A percentile compares a stretch with the other conserved stretches of the same genome.
Evolutionary conservation across 371 early-diverging fungal genomes (phyloP).

Genomic region (Chytridium lagenaria): DNA sequence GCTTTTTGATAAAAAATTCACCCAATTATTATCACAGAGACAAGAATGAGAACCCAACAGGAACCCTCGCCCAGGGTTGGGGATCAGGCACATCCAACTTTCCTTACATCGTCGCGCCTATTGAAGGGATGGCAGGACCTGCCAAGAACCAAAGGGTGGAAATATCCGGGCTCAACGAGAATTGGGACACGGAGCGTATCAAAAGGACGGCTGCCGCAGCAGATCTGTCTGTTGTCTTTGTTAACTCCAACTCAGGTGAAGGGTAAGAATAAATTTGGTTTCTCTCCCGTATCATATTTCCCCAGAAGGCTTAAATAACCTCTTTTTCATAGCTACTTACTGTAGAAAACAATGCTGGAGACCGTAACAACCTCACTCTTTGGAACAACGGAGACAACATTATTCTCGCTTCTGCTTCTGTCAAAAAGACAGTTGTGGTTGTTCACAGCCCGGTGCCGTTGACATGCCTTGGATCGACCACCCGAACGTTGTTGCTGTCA

Average conservation of each 20-base stretch:
- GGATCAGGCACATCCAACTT: too few relatives aligned
- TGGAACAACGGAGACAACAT: constrained; percentile 64
- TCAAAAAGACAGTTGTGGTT: constrained; percentile 62
- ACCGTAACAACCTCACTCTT: constrained; percentile 61
- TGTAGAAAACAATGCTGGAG: constrained; percentile 40
- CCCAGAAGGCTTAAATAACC: too few relatives aligned
- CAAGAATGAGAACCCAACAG: too few relatives aligned
- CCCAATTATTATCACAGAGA: too few relatives aligned
- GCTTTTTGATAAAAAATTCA: too few relatives aligned
- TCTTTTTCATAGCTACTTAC: too few relatives aligned
- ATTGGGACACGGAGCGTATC: constrained; percentile 52
- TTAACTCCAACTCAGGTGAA: constrained; percentile 66
- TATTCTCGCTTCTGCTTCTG: constrained; percentile 61
- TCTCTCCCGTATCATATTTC: too few relatives aligned
- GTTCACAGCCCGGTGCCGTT: constrained; percentile 68
- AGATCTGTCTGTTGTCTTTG: constrained; percentile 66
- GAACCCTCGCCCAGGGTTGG: too few relatives aligned
- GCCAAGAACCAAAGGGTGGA: too few relatives aligned
- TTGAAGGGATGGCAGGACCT: too few relatives aligned
- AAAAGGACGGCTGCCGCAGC: constrained; percentile 47
- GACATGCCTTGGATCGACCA: too few relatives aligned
- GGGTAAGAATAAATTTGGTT: constrained; percentile 26
- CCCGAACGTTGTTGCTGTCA: constrained; percentile 60
- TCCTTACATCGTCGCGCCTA: too few relatives aligned
- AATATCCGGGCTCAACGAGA: constrained; percentile 29